Percentiles rank a stretch among this genome's conserved stretches.
Evolutionary conservation across 176 grass and related monocot genomes (phyloP).

Genomic region (Urochloa ruziziensis): DNA sequence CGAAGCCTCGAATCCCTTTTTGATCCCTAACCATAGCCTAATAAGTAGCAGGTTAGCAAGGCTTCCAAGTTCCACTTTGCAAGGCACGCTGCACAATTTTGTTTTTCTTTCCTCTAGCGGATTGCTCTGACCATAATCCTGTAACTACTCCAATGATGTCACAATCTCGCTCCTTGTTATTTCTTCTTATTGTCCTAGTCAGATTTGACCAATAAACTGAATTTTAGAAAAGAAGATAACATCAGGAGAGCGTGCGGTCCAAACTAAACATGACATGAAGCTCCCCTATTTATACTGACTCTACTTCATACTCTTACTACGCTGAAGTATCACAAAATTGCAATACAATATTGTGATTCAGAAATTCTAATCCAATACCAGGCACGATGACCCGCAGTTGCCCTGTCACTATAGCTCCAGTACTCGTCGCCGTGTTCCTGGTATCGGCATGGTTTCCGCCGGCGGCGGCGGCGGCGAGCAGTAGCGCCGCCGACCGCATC

Average conservation of each 20-base stretch:
- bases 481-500: neutral
- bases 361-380: neutral
- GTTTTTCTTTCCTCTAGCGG: neutral
- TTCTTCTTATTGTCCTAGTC: neutral
- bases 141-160: neutral
- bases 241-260: conserved; percentile 31
- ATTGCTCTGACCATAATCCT: neutral
- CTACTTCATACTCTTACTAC: neutral
- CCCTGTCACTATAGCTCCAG: too few species aligned
- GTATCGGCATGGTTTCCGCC: neutral
- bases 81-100: neutral
- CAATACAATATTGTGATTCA: neutral
- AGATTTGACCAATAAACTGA: neutral
- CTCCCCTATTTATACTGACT: neutral
- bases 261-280: conserved; percentile 3
- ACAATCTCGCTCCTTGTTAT: neutral
- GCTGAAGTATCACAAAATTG: neutral
- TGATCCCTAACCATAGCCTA: neutral
- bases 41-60: neutral
- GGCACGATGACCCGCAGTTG: neutral
- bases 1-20: neutral
- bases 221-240: neutral
- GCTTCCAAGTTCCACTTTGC: neutral
- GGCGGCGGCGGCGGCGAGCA: neutral
- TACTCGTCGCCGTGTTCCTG: neutral